Evolutionary conservation across 345 rosid species (phyloP), one percentile per base, ranked within the genome.

Genomic region (Stellera chamaejasme): DNA sequence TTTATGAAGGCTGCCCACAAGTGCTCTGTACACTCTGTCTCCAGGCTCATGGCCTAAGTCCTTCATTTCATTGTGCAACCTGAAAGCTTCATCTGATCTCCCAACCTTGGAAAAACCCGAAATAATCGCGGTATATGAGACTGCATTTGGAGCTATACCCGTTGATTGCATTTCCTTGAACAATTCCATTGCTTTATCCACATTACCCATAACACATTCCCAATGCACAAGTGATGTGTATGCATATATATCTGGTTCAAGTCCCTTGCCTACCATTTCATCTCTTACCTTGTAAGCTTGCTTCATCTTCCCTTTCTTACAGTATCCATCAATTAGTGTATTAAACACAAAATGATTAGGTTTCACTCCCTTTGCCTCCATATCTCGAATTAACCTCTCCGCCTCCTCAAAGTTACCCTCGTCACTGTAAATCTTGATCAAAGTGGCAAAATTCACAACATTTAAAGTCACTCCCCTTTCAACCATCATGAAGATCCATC

Each of bases 361-460:
- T 62, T 59, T 65, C 57, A 32, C 71, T 53, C 84, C 86, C 67
- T 66, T 79, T 46, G 52, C 65, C 53, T 75, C 65, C 91, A 88
- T 85, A 51, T 86, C 89, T 51, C 16, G 23, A 73, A 88, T 78
- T 10, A 86, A 64, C 62, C 78, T 74, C 62, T 79, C 76, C 44
- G 93, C 96, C 72, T 82, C 96, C 65, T 67, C 80, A 60, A 88
- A 15, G 71, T 86, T 84, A 50, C 93, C 93, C 73, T 92, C 89
- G 66, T 81, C 88, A 75, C 90, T 80, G 66, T 72, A 77, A 63
- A 92, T 82, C 72, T 75, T 75, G 15, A 91, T 82, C 74, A 92
- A 63, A 55, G 78, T 88, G 43, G 93, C 81, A 59, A 67, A 75
- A 67, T 74, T 83, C 54, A 85, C 87, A 4, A 59, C 73, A 71